Evolutionary conservation across 2,329 filamentous ascomycete genomes (phyloP).

Genomic region (Colletotrichum brevisporum): DNA sequence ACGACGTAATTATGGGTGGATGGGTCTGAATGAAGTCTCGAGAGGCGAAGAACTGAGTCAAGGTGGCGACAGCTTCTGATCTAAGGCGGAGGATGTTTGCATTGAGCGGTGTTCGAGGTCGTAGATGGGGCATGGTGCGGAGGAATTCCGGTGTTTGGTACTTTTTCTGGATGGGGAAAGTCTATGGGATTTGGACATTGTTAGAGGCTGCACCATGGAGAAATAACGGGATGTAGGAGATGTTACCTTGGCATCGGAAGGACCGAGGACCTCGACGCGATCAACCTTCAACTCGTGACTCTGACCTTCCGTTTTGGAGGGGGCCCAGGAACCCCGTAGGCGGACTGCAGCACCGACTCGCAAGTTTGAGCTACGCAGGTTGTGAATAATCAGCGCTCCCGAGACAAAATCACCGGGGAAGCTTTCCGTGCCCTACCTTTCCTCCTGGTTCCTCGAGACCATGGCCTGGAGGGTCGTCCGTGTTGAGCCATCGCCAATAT

Average conservation of each 20-base stretch:
- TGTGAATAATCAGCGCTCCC: constrained; percentile 48
- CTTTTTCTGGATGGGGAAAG: constrained; percentile 95
- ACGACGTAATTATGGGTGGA: constrained; percentile 94
- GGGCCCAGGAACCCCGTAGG: constrained; percentile 82
- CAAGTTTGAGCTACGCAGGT: constrained; percentile 67
- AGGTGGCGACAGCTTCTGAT: constrained; percentile 80
- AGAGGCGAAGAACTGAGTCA: constrained; percentile 82
- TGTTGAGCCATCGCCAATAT: constrained; percentile 89
- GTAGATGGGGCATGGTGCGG: constrained; percentile 88
- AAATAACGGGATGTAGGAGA: constrained; percentile 41
- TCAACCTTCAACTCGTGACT: constrained; percentile 85
- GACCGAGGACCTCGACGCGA: constrained; percentile 78
- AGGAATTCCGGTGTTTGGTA: constrained; percentile 93
- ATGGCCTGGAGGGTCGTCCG: constrained; percentile 85
- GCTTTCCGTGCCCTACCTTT: constrained; percentile 70
- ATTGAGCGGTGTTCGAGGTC: constrained; percentile 85
- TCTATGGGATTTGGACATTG: constrained; percentile 64
- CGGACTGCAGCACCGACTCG: constrained; percentile 86
- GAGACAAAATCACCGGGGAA: constrained; percentile 43
- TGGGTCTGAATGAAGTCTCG: constrained; percentile 86
- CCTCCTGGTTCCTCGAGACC: constrained; percentile 76
- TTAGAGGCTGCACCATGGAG: constrained; percentile 30
- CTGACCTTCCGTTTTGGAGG: constrained; percentile 78
- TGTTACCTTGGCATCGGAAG: constrained; percentile 83
- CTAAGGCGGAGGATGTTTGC: constrained; percentile 85